Percentiles rank a stretch among this genome's conserved stretches.
Evolutionary conservation across 257 asterid genomes (phyloP).

Genomic region (Solanum microdontum): DNA sequence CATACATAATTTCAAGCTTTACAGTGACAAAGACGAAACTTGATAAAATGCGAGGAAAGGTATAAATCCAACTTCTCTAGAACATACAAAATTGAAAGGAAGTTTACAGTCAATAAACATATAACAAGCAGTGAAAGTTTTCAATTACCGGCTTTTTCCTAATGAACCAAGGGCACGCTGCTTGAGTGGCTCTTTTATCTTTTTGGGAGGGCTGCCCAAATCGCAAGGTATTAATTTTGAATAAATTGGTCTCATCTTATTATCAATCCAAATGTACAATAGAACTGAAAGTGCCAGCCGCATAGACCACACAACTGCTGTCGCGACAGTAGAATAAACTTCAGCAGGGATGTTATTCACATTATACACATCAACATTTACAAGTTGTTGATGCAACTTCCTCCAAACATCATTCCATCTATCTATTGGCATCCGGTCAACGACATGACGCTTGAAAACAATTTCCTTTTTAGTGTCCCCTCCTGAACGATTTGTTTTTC

Average conservation of each 20-base stretch:
- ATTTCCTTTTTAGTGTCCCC: conserved; percentile 40
- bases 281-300: conserved; percentile 85
- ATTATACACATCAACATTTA: conserved; percentile 76
- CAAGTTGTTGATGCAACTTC: conserved; percentile 91
- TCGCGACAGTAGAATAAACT: conserved; percentile 71
- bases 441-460: conserved; percentile 73
- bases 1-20: background rate
- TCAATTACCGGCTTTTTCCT: conserved; percentile 89
- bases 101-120: background rate
- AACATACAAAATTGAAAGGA: background rate
- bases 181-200: conserved; percentile 43
- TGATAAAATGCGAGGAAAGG: background rate
- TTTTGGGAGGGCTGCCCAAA: conserved; percentile 78
- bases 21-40: background rate
- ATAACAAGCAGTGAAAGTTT: background rate
- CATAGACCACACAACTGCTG: conserved; percentile 97
- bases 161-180: conserved; percentile 70
- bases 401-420: conserved; percentile 98
- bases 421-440: conserved; percentile 88
- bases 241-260: conserved; percentile 72
- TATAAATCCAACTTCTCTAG: background rate
- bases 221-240: conserved; percentile 82
- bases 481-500: conserved; percentile 26
- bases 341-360: conserved; percentile 63
- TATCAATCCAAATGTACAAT: conserved; percentile 81